These are phyloP conservation scores for Hemisphaericaspora xylanilytica DNA, from an alignment of 1,139 yeast genomes.

Conservation along the genomic window DNA sequence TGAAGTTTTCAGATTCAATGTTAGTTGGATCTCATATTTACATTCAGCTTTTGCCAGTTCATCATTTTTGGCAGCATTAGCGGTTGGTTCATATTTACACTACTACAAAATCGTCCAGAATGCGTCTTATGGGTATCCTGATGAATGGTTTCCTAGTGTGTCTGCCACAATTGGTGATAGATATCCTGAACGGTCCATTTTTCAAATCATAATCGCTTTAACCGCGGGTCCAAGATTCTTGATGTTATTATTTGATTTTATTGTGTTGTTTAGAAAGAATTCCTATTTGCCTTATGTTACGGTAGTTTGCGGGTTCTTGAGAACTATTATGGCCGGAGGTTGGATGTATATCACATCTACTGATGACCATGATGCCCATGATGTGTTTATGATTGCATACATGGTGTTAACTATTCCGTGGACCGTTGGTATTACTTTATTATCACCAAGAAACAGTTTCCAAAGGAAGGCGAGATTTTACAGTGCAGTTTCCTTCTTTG, in stretches of 20 bases:
- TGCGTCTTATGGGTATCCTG: constrained; percentile 86
- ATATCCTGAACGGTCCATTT: constrained; percentile 90
- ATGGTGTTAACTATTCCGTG: constrained; percentile 89
- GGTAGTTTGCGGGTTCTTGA: constrained; percentile 59
- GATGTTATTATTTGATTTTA: constrained; percentile 60
- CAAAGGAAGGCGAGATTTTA: constrained; percentile 49
- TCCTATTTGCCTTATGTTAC: constrained; percentile 42
- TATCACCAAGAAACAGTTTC: constrained; percentile 49
- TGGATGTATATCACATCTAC: constrained; percentile 98
- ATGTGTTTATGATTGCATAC: constrained; percentile 89
- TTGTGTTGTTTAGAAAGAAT: constrained; percentile 37
- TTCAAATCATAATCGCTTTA: constrained; percentile 78
- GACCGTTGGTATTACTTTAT: constrained; percentile 62
- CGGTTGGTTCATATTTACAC: constrained; percentile 71
- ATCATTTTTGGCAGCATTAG: constrained; percentile 74
- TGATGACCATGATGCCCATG: constrained; percentile 96
- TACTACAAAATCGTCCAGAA: constrained; percentile 85
- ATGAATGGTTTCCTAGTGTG: constrained; percentile 98
- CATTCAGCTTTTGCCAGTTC: constrained; percentile 69
- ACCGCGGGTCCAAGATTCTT: constrained; percentile 87
- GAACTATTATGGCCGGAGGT: constrained; percentile 96
- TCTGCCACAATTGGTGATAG: constrained; percentile 96
- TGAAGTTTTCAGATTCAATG: constrained; percentile 44
- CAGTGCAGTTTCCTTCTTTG: constrained; percentile 64
- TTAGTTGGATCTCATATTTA: constrained; percentile 60